Evolutionary conservation across 176 grass and related monocot genomes (phyloP).

Genomic region (Raddia distichophylla): DNA sequence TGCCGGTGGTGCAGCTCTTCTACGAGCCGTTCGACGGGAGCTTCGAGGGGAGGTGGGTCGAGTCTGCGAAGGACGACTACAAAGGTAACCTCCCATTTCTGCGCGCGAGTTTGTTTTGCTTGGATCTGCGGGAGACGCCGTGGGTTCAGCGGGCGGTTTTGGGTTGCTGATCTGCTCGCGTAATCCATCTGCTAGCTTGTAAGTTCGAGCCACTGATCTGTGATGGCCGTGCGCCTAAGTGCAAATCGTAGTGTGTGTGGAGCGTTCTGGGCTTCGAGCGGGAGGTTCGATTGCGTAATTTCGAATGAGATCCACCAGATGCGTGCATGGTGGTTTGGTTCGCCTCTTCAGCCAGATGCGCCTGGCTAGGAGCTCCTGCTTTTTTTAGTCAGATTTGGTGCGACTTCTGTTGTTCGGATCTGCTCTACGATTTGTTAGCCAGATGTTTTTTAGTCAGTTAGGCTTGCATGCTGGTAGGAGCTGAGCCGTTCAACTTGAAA

Average conservation of each 20-base stretch:
- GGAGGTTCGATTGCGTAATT: neutral
- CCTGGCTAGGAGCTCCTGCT: neutral
- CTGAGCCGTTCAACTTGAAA: neutral
- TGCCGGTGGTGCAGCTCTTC: constrained; percentile 59
- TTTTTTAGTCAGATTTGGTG: neutral
- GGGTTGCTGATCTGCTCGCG: neutral
- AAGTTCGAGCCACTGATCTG: neutral
- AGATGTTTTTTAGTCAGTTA: no score
- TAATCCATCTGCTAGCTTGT: neutral
- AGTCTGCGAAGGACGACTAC: constrained; percentile 78
- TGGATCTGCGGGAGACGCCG: constrained; percentile 36
- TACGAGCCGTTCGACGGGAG: constrained; percentile 85
- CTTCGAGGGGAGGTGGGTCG: constrained; percentile 80
- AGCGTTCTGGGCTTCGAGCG: neutral
- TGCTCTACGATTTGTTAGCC: neutral
- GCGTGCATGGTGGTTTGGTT: neutral
- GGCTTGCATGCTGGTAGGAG: neutral
- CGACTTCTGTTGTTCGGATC: neutral
- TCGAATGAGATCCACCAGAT: constrained; percentile 8
- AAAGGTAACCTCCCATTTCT: constrained; percentile 54
- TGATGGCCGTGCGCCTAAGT: no score
- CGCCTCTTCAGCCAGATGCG: neutral
- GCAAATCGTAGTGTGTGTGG: neutral
- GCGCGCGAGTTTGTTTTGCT: neutral
- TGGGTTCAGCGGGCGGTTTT: constrained; percentile 15